phyloP scores from a whole-genome alignment of 2,329 filamentous ascomycete species.

The Fusarium miscanthi region DNA sequence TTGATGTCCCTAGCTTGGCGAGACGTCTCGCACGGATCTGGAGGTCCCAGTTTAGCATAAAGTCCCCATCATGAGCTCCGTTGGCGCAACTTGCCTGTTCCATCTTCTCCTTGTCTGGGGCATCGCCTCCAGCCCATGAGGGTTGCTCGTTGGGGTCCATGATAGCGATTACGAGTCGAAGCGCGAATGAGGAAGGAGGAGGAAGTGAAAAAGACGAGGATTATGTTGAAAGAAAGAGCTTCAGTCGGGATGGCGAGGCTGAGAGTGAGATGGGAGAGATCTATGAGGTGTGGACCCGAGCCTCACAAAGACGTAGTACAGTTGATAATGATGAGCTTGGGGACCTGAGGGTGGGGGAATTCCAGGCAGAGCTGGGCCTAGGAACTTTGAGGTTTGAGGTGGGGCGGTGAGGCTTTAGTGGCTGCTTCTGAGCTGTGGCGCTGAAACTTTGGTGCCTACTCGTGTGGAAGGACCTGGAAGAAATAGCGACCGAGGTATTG shows the following conservation, averaged over 20 bases:
- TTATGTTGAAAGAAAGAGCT: conserved; percentile 9
- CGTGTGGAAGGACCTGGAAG: conserved; percentile 31
- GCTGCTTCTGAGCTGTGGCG: conserved; percentile 32
- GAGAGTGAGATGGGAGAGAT: conserved; percentile 26
- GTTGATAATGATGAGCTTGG: conserved; percentile 29
- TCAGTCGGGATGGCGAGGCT: conserved; percentile 29
- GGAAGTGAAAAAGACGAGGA: conserved; percentile 1
- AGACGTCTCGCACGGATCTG: conserved; percentile 62
- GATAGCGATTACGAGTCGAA: conserved; percentile 7
- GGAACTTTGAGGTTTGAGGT: conserved; percentile 6
- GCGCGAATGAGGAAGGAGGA: background rate
- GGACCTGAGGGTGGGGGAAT: conserved; percentile 32
- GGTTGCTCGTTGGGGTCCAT: conserved; percentile 62
- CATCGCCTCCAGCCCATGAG: conserved; percentile 58
- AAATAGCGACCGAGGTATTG: background rate
- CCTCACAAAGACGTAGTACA: conserved; percentile 31
- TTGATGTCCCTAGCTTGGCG: conserved; percentile 59
- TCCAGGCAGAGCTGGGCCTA: conserved; percentile 10
- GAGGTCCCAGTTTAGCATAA: conserved; percentile 13
- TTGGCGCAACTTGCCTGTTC: conserved; percentile 58
- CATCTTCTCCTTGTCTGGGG: conserved; percentile 69
- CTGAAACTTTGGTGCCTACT: conserved; percentile 14
- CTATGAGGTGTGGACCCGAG: conserved; percentile 32
- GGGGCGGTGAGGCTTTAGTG: conserved; percentile 45
- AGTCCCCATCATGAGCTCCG: conserved; percentile 25